phyloP scores from a whole-genome alignment of 805 yeast genomes.

The Lipomyces spencermartinsiae region DNA sequence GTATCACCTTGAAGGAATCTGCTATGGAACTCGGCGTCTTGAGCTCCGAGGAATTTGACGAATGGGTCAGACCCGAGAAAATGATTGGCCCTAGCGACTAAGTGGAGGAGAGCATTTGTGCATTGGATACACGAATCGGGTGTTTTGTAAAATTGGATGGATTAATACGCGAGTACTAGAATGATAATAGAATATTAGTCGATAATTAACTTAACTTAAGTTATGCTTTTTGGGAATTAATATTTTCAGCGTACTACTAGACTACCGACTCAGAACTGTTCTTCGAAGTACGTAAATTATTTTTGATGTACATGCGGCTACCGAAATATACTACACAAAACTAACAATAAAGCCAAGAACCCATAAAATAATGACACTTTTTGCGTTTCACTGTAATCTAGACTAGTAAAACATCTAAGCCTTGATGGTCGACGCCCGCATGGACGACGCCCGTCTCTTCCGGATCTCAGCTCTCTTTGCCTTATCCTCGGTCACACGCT shows the following conservation, averaged over 20 bases:
- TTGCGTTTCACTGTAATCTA: background rate
- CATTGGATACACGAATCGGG: background rate
- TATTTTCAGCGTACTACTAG: background rate
- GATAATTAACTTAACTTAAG: no score
- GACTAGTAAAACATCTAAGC: conserved; percentile 17
- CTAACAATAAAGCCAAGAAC: conserved; percentile 2
- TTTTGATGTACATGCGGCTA: conserved; percentile 3
- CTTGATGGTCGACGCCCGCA: conserved; percentile 52
- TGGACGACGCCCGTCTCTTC: conserved; percentile 99
- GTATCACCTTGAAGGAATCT: conserved; percentile 91
- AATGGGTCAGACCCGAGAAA: conserved; percentile 97
- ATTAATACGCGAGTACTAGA: background rate
- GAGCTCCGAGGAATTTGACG: conserved; percentile 83
- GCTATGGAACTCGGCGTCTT: conserved; percentile 90
- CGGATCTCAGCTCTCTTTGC: conserved; percentile 97
- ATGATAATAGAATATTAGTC: background rate
- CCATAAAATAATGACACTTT: background rate
- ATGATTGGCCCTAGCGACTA: conserved; percentile 83
- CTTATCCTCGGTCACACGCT: conserved; percentile 98
- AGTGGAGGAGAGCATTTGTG: background rate
- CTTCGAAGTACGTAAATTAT: background rate
- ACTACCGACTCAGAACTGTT: background rate
- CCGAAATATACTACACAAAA: conserved; percentile 4
- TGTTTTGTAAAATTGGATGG: background rate
- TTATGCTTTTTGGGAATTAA: background rate